Conservation (phyloP, 805 yeast genomes). For the Zygoascus tannicola region DNA sequence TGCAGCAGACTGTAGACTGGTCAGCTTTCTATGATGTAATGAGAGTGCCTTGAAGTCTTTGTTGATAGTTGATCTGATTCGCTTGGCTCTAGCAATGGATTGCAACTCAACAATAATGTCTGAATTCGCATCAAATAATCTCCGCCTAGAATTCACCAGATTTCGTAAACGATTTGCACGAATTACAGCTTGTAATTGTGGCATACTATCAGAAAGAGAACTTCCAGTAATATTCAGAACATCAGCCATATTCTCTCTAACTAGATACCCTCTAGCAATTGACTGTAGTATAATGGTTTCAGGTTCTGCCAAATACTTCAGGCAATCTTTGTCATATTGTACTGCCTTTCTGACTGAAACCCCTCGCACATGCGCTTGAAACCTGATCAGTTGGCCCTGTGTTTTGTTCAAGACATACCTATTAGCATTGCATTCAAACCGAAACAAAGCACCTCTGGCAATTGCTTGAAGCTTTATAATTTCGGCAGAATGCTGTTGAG, state of each 20-base stretch:
- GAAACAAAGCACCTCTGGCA: conserved; percentile 56
- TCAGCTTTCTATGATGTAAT: conserved; percentile 17
- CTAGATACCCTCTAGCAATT: conserved; percentile 19
- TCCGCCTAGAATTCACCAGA: neutral
- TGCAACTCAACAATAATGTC: conserved; percentile 38
- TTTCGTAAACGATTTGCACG: neutral
- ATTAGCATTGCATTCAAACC: conserved; percentile 57
- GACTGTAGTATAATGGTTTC: conserved; percentile 21
- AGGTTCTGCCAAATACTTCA: conserved; percentile 14
- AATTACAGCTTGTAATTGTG: neutral
- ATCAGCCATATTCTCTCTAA: neutral
- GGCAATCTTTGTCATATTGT: conserved; percentile 11
- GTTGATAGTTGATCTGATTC: conserved; percentile 38
- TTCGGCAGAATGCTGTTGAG: conserved; percentile 25
- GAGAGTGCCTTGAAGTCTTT: neutral
- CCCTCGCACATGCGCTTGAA: conserved; percentile 54
- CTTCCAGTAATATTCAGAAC: neutral
- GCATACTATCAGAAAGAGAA: neutral
- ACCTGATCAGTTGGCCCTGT: conserved; percentile 17
- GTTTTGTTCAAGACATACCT: conserved; percentile 42
- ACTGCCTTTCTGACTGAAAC: conserved; percentile 14
- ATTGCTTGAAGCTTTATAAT: conserved; percentile 54
- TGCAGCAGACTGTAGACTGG: conserved; percentile 45
- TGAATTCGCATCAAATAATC: neutral
- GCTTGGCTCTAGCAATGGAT: conserved; percentile 52